A percentile compares a stretch with the other conserved stretches of the same genome.
Conservation (phyloP, 2,329 filamentous ascomycete genomes). For the Arthrobotrys iridis region DNA sequence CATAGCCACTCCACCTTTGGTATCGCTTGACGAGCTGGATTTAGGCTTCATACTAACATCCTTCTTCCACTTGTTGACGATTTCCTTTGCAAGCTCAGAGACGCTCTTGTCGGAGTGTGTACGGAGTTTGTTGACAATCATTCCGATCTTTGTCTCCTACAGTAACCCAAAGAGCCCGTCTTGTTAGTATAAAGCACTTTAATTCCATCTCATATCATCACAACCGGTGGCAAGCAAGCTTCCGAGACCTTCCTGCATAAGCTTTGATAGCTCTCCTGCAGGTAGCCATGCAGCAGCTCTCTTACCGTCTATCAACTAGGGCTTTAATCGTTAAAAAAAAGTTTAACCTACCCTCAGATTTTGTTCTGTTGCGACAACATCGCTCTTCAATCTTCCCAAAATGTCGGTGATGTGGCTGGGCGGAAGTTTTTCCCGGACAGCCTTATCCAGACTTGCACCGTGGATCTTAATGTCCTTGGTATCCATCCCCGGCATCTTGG, state of each 20-base stretch:
- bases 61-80: constrained; percentile 88
- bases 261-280: not conserved
- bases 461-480: constrained; percentile 80
- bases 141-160: constrained; percentile 85
- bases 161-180: constrained; percentile 2
- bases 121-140: constrained; percentile 83
- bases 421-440: constrained; percentile 77
- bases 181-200: not conserved
- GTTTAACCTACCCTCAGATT: constrained; percentile 75
- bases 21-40: constrained; percentile 62
- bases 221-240: not conserved
- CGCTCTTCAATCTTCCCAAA: constrained; percentile 80
- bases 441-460: constrained; percentile 82
- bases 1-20: constrained; percentile 64
- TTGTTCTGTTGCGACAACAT: constrained; percentile 85
- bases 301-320: not conserved
- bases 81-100: constrained; percentile 77
- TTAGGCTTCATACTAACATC: constrained; percentile 71
- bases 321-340: not conserved
- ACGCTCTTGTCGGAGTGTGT: constrained; percentile 84
- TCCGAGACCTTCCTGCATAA: not conserved
- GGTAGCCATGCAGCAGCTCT: constrained; percentile 1
- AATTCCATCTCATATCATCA: not conserved
- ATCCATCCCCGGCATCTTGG: constrained; percentile 69
- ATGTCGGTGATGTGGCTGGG: constrained; percentile 76